phyloP scores from a whole-genome alignment of 2,329 filamentous ascomycete species.

The Apiospora kogelbergensis region DNA sequence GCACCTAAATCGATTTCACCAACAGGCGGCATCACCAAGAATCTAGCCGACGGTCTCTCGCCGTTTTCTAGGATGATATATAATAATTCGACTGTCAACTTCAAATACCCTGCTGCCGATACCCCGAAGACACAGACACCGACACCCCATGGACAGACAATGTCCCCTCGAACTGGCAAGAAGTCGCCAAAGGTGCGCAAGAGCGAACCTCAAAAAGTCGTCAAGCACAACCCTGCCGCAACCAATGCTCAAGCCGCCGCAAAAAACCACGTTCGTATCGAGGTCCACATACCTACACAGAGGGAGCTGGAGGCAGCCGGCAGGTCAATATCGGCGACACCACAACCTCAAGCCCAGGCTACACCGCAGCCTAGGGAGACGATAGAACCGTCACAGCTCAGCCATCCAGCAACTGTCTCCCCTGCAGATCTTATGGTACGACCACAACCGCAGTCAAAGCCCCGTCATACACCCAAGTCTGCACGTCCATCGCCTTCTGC shows the following conservation, averaged over 20 bases:
- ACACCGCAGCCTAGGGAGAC: neutral
- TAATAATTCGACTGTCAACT: constrained; percentile 41
- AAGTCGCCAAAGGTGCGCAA: constrained; percentile 32
- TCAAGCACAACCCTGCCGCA: constrained; percentile 43
- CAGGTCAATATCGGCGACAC: constrained; percentile 15
- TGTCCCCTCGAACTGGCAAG: constrained; percentile 26
- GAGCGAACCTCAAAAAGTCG: constrained; percentile 28
- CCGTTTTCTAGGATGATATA: constrained; percentile 52
- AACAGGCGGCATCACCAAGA: constrained; percentile 26
- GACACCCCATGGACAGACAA: constrained; percentile 31
- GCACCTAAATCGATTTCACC: constrained; percentile 35
- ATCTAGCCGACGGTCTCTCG: constrained; percentile 43
- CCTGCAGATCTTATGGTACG: constrained; percentile 7
- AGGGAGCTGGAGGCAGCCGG: constrained; percentile 25
- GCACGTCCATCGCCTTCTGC: neutral
- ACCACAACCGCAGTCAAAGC: neutral
- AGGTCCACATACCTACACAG: constrained; percentile 28
- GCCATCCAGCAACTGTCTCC: neutral
- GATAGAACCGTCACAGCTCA: neutral
- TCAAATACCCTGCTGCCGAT: constrained; percentile 40
- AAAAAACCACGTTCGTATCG: constrained; percentile 28
- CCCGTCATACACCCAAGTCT: neutral
- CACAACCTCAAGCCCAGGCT: constrained; percentile 10
- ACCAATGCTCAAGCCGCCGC: constrained; percentile 30
- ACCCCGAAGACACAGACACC: constrained; percentile 26